A percentile compares a stretch with the other conserved stretches of the same genome.
Conservation (phyloP, 2,329 filamentous ascomycete species). For the Hymenoscyphus fraxineus region DNA sequence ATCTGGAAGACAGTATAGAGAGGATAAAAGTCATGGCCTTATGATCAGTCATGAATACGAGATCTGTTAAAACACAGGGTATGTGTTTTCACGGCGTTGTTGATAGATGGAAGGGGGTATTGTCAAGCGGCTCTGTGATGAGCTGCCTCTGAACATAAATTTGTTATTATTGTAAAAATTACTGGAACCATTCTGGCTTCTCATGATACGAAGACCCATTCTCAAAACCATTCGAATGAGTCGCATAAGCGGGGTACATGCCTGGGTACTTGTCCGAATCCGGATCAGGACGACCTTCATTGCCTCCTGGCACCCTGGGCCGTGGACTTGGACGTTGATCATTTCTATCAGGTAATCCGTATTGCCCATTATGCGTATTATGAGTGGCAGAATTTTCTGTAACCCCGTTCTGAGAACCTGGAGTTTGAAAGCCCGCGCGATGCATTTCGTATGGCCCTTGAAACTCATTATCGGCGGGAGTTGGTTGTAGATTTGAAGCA, state of each 20-base stretch:
- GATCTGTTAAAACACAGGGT: background rate
- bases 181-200: constrained; percentile 18
- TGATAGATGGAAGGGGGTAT: constrained; percentile 14
- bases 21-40: constrained; percentile 20
- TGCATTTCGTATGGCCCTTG: background rate
- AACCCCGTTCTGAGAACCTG: background rate
- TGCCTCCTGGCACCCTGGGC: background rate
- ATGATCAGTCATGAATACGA: background rate
- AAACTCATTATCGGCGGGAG: background rate
- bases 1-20: constrained; percentile 22
- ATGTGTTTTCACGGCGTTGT: constrained; percentile 12
- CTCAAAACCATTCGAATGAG: constrained; percentile 4
- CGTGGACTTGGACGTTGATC: no score
- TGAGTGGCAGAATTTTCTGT: background rate
- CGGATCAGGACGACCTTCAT: background rate
- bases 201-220: constrained; percentile 8
- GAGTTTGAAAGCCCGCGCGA: background rate
- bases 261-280: background rate
- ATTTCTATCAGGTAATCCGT: no score
- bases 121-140: constrained; percentile 12
- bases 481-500: background rate
- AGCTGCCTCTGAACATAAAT: constrained; percentile 23
- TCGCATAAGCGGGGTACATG: background rate
- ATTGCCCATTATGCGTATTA: no score
- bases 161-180: constrained; percentile 17